Base-by-base conservation (phyloP, 2,329 filamentous ascomycete species). In the Trichoderma semiorbis region DNA sequence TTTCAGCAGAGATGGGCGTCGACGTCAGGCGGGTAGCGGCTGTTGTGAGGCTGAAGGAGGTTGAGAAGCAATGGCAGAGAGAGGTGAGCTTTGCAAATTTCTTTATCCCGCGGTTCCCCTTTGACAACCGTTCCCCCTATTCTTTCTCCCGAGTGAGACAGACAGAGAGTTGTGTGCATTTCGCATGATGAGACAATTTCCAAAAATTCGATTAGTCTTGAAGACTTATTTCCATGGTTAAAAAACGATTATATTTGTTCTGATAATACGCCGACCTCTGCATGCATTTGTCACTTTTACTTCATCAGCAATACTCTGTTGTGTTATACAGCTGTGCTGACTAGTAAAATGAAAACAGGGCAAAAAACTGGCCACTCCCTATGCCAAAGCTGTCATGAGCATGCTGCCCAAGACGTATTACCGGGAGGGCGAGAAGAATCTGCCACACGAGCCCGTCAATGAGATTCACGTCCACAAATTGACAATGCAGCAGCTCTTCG, bases 121-220 rank as follows among this genome's bases (percentile, higher is more conserved):
- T 21, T 16, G 18, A 10, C 57, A 18, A 18, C 26, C 53, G 14
- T 14, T 32, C 18, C 58, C 21, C 43, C 60, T 28, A 43, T 64
- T 75, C 72, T 73, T 78, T 77, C 16, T 57, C 39, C 66, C 7
- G 10, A 24, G 18, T 5, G 32, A 61, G 12, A 39, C 16, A 39
- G 7, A 39, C 16, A 55, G 30, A 34, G 26, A 65, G n/a, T 12
- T 64, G 5, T 14, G 60, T 62, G 26, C 36, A 21, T 63, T 62
- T 78, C 77, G 74, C 67, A 82, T 89, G 88, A 90, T 90, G 88
- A 82, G 78, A 89, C 79, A 81, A 83, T 93, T 88, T 73, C 86
- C 84, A 89, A 87, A 88, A 91, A 91, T 92, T 92, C 95, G 95
- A 98, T 98, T 97, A 98, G 95, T 98, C 95, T 97, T 97, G 87